Evolutionary conservation across 2,329 filamentous ascomycete genomes (phyloP).

Genomic region (Sclerotinia glacialis): DNA sequence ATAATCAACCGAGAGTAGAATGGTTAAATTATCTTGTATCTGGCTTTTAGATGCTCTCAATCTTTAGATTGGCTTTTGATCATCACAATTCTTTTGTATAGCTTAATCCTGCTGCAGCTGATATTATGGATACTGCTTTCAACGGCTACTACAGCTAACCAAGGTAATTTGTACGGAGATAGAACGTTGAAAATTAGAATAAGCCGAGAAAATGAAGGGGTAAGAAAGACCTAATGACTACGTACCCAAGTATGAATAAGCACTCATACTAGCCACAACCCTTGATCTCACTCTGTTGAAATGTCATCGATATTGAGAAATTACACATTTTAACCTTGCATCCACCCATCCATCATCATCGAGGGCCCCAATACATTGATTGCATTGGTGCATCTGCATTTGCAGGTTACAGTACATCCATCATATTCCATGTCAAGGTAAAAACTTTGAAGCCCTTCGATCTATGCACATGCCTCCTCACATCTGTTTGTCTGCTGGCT

Average conservation of each 20-base stretch:
- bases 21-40: background rate
- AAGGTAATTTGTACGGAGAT: too few species aligned
- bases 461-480: background rate
- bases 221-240: background rate
- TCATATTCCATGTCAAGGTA: constrained; percentile 13
- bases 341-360: background rate
- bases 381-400: constrained; percentile 4
- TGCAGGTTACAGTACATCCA: constrained; percentile 17
- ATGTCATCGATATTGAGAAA: too few species aligned
- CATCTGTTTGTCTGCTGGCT: background rate
- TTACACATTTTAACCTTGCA: too few species aligned
- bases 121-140: too few species aligned
- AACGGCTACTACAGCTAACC: too few species aligned
- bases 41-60: too few species aligned
- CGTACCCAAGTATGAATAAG: background rate
- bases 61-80: too few species aligned
- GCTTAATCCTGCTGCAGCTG: too few species aligned
- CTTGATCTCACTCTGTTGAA: too few species aligned
- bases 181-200: too few species aligned
- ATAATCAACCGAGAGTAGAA: background rate
- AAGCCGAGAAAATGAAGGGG: background rate
- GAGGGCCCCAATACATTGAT: background rate
- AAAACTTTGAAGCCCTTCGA: constrained; percentile 2
- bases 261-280: background rate
- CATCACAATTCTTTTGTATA: too few species aligned